A percentile compares a stretch with the other conserved stretches of the same genome.
These are phyloP conservation scores for Coemansia asiatica DNA, from an alignment of 192 early-diverging fungal species.

Conservation along the genomic window DNA sequence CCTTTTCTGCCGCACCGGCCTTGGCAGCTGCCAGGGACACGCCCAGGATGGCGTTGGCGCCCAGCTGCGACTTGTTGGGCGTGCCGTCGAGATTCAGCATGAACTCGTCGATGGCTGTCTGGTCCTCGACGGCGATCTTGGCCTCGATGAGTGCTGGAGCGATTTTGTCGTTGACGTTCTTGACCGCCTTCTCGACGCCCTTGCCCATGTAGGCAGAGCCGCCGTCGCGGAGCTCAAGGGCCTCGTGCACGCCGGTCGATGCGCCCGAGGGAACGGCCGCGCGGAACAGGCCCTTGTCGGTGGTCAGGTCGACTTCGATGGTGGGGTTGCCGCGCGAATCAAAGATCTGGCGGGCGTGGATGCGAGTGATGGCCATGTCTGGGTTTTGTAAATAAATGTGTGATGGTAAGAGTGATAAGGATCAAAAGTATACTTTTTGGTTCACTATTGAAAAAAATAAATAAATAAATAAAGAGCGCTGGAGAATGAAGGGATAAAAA, in stretches of 20 bases:
- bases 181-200: conserved; percentile 87
- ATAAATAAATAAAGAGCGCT: no score
- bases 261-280: conserved; percentile 98
- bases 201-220: conserved; percentile 92
- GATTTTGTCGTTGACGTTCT: conserved; percentile 88
- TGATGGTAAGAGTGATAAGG: no score
- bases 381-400: no score
- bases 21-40: conserved; percentile 94
- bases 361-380: conserved; percentile 69
- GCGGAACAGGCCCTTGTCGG: conserved; percentile 91
- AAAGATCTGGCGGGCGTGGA: conserved; percentile 96
- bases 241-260: conserved; percentile 98
- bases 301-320: conserved; percentile 96
- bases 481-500: no score
- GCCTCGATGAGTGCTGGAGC: conserved; percentile 80
- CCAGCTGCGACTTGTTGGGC: conserved; percentile 91
- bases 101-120: conserved; percentile 88
- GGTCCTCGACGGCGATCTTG: conserved; percentile 81
- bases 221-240: conserved; percentile 94
- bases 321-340: conserved; percentile 99
- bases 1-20: conserved; percentile 94
- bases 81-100: conserved; percentile 92
- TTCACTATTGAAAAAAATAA: no score
- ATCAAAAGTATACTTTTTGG: no score
- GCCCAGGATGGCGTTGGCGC: conserved; percentile 98